A percentile compares a stretch with the other conserved stretches of the same genome.
Evolutionary conservation across 306 rosid genomes (phyloP).

Genomic region (apple (Malus domestica)): DNA sequence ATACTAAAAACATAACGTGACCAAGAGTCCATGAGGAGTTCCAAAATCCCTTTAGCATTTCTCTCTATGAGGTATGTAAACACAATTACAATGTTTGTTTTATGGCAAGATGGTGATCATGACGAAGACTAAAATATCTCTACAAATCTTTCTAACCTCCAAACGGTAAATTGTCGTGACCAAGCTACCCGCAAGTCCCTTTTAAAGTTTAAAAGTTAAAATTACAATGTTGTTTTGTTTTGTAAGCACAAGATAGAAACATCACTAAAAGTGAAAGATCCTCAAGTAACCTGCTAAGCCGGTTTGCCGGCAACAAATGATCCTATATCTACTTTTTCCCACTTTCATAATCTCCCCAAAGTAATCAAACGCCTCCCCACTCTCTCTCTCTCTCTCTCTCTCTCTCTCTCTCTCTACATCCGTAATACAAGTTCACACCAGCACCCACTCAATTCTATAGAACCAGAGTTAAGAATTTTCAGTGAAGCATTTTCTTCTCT

Average conservation of each 20-base stretch:
- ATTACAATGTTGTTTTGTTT: background rate
- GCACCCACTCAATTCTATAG: background rate
- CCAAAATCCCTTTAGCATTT: no score
- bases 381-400: background rate
- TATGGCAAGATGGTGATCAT: no score
- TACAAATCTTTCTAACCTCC: accelerated
- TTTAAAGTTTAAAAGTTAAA: background rate
- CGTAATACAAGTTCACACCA: conserved; percentile 9
- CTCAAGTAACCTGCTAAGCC: conserved; percentile 19
- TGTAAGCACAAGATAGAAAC: background rate
- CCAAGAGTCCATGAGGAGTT: no score
- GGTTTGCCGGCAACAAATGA: conserved; percentile 17
- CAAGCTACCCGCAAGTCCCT: no score
- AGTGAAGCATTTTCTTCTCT: background rate
- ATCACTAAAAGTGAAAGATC: background rate
- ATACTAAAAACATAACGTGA: no score
- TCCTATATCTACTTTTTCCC: background rate
- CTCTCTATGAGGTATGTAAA: background rate
- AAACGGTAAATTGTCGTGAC: no score
- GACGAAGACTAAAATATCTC: no score
- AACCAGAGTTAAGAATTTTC: background rate
- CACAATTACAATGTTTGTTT: background rate
- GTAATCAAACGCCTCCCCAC: background rate
- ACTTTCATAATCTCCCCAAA: background rate
- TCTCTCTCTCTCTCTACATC: background rate